phyloP scores from a whole-genome alignment of 306 rosid genomes.

The Dryas octopetala region DNA sequence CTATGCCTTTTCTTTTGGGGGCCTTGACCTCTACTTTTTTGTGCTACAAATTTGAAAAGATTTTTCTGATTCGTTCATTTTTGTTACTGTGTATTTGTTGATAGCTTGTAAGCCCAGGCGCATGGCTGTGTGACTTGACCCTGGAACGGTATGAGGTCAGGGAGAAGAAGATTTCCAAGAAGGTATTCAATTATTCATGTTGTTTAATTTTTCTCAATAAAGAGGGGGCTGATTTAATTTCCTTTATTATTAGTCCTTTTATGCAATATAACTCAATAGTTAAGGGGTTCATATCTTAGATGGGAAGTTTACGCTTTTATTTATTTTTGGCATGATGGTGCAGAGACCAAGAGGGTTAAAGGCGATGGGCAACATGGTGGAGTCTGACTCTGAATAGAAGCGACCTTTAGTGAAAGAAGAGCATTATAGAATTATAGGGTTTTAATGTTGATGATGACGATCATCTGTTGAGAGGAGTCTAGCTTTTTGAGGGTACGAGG shows the following conservation, averaged over 20 bases:
- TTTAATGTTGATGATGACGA: slow-evolving; percentile 13
- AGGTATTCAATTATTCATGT: slow-evolving; percentile 36
- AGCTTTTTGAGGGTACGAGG: slow-evolving; percentile 23
- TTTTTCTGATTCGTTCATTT: not conserved
- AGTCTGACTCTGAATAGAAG: slow-evolving; percentile 67
- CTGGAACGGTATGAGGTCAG: slow-evolving; percentile 87
- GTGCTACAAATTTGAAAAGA: not conserved
- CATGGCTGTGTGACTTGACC: slow-evolving; percentile 81
- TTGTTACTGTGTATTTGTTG: not conserved
- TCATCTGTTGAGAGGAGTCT: not conserved
- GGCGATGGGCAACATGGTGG: slow-evolving; percentile 94
- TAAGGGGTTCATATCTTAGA: too few species aligned
- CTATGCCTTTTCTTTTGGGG: not conserved
- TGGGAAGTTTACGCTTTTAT: too few species aligned
- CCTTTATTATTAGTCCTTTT: not conserved
- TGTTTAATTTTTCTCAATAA: too few species aligned
- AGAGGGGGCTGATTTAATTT: not conserved
- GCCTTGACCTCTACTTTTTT: not conserved
- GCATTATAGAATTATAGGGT: slow-evolving; percentile 24
- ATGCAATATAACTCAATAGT: too few species aligned
- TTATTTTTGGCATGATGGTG: slow-evolving; percentile 20
- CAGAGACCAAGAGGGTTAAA: slow-evolving; percentile 92
- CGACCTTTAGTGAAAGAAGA: not conserved
- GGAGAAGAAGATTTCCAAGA: slow-evolving; percentile 87
- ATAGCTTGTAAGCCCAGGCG: slow-evolving; percentile 71